Base-by-base conservation (phyloP, 2,329 filamentous ascomycete species). In the Akanthomyces muscarius region DNA sequence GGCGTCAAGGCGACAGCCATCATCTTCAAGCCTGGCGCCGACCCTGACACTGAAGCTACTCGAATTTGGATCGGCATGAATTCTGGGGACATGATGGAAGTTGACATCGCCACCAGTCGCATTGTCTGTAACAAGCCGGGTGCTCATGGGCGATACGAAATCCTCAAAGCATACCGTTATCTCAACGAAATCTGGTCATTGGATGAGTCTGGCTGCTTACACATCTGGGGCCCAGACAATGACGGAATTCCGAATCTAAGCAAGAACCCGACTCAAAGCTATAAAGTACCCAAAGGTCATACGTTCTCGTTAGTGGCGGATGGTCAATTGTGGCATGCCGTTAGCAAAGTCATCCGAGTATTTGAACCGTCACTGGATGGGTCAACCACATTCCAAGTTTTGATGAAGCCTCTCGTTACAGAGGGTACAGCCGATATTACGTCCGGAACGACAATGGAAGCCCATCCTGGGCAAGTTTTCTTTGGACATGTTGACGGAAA, bases 401-500 rank as follows among this genome's bases (percentile, higher is more conserved):
- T 92, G 21, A 83, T 89, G 63, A 83, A 86, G 47, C 89, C 92
- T 1, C 75, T 98, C 1, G 78, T 83, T 16, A 86, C 90, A 58
- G 85, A 89, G 18, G 87, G 87, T 62, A 88, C 90, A 11, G 93
- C 93, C 16, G 94, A 98, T 65, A 87, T 99, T 16, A 96, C 91
- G 1, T 91, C 91, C 0, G 94, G 92, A 5, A 86, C 93, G 2
- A 83, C 88, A 60, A 81, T 96, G 38, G 88, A 85, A 57, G 87
- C 88, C 28, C 86, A 93, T 52, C 87, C 89, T 0, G 90, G 90
- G 62, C 87, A 89, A 66, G 88, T 96, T 1, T 97, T 92, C 74
- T 89, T 99, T 68, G 95, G 95, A 1, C 95, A 99, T 72, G 86
- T 85, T 14, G 95, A 99, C 73, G 95, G 95, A 54, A 97, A 97